Base-by-base conservation (phyloP, 179 eudicot genomes). In the Actinidia arguta region DNA sequence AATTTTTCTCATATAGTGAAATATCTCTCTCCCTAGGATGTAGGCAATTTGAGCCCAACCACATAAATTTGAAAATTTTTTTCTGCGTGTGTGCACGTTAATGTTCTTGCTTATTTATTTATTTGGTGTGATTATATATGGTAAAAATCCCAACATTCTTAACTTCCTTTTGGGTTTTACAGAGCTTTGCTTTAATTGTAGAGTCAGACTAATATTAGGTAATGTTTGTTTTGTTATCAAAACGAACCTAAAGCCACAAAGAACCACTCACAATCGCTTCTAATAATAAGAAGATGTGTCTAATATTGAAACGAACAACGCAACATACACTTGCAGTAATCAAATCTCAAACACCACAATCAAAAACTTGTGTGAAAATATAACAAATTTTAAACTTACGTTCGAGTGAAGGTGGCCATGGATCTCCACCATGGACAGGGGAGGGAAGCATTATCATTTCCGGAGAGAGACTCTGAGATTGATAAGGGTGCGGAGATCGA, bases 351-450 rank as follows among this genome's bases (percentile, higher is more conserved):
- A 51, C 59, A 48, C 44, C 16, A 73, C 22, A 20, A 42, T 46
- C 54, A 18, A 46, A n/a, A 20, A 44, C 24, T 70, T 25, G 4
- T 8, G 48, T 11, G n/a, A 8, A 75, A 4, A 31, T 18, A 82
- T 17, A 73, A 51, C 9, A 10, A 16, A 42, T 2, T 50, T 13
- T 10, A 74, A 79, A 67, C 94, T 50, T 78, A 96, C 99, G 97
- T 93, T 55, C 98, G 90, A 36, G 93, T 93, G 85, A 96, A 96
- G 58, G 99, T 96, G 71, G 98, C 99, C 98, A 96, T 93, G 71
- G 98, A 95, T 90, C 99, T 92, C 87, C 88, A 83, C 91, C 89
- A 87, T 0, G 90, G 89, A 71, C 73, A 68, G 69, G 80, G 67
- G 54, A 50, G 3, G 24, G 82, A 81, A 66, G 85, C 31, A 1